Percentiles rank a stretch among this genome's conserved stretches.
Conservation (phyloP, 2,329 filamentous ascomycete species). For the Thelonectria blattea region DNA sequence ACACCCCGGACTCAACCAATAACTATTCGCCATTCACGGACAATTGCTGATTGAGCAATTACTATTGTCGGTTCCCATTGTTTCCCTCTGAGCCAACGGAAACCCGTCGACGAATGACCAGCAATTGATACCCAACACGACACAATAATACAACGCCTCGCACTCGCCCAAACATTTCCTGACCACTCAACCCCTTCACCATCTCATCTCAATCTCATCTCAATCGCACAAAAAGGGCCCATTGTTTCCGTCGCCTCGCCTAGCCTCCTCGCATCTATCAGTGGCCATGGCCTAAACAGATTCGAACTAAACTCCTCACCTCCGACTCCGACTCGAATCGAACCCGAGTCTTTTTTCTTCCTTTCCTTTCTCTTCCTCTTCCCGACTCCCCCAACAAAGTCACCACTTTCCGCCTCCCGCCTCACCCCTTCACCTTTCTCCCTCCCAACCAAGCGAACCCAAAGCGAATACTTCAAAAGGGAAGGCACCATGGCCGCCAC, state of each 20-base stretch:
- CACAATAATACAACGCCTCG: no score
- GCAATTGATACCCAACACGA: neutral
- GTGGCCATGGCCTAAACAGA: neutral
- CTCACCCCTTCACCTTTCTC: slow-evolving; percentile 1
- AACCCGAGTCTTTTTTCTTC: neutral
- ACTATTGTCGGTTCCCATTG: neutral
- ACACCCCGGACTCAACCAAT: neutral
- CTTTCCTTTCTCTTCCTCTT: neutral
- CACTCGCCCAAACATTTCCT: no score
- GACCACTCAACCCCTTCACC: no score
- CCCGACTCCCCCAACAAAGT: neutral
- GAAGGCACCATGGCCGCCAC: slow-evolving; percentile 39
- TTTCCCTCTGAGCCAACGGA: neutral
- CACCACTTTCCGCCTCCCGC: neutral
- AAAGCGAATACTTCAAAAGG: neutral
- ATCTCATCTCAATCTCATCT: neutral
- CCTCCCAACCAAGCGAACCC: neutral
- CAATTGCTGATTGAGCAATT: neutral
- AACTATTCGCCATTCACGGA: neutral
- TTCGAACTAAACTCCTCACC: neutral
- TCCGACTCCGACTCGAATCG: neutral
- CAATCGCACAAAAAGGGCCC: no score
- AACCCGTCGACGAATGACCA: neutral
- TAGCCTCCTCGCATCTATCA: neutral
- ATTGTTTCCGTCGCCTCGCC: neutral